Evolutionary conservation across 495 filamentous ascomycete genomes (phyloP), one percentile per base, ranked within the genome.

Genomic region (Penicillium odoratum): DNA sequence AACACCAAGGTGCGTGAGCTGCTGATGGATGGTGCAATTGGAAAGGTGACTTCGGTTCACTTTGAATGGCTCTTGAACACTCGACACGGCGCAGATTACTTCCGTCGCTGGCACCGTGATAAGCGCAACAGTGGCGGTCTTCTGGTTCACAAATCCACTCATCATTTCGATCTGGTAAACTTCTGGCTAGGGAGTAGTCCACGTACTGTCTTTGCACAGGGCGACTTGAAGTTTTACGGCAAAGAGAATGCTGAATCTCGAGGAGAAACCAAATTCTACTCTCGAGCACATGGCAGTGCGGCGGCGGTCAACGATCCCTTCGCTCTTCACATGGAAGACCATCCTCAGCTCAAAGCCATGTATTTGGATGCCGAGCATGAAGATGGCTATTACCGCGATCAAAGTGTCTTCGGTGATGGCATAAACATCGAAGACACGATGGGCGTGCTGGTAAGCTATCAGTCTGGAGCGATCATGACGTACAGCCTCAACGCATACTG

Each of bases 31-130:
- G 80, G 79, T 16, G 78, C 75, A 7, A 82, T 85, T 62, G 82
- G 83, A 3, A 64, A 66, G 18, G 75, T 84, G 0, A 78, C 76
- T 15, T 80, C 77, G 10, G 78, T 85, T 44, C 83, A 83, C 61
- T 84, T 85, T 56, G 81, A 84, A 61, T 84, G 82, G 82, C 71
- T 83, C 64, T 75, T 85, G 30, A 82, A 85, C 62, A 83, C 81
- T 6, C 74, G 73, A 11, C 83, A 85, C 64, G 83, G 83, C 11
- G 82, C 82, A 0, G 82, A 85, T 58, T 84, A 83, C 67, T 84
- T 84, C 69, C 81, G 82, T 28, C 81, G 83, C 15, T 84, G 83
- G 83, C 81, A 85, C 64, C 79, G 82, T 7, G 82, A 85, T 67
- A 78, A 76, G 63, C 70, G 73, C 33, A 85, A 84, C 64, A 79